These are phyloP conservation scores for Dipodascus geniculatus DNA, from an alignment of 805 yeast genomes.

Conservation along the genomic window DNA sequence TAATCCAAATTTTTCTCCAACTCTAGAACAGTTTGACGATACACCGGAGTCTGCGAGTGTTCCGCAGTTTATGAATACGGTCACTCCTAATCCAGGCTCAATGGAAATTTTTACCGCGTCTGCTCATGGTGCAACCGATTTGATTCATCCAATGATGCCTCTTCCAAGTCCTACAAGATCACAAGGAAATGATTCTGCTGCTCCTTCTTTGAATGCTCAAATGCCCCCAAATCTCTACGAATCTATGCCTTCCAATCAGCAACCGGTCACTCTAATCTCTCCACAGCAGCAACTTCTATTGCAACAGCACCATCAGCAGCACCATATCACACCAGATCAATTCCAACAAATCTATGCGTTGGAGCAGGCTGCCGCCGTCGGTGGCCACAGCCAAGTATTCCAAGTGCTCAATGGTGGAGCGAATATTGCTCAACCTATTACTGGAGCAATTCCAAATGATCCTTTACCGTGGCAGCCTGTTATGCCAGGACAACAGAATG, in stretches of 20 bases:
- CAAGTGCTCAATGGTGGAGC: not conserved
- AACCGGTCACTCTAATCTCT: not conserved
- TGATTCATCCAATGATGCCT: constrained; percentile 2
- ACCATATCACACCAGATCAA: not conserved
- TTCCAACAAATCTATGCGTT: not conserved
- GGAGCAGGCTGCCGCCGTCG: not conserved
- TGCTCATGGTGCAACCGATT: not conserved
- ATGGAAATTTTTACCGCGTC: constrained; percentile 14
- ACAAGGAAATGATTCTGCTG: not conserved
- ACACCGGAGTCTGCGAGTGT: constrained; percentile 12
- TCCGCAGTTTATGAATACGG: constrained; percentile 10
- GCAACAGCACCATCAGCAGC: not conserved
- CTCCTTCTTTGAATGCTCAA: not conserved
- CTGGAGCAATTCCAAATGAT: not conserved
- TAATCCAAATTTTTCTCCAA: constrained; percentile 14
- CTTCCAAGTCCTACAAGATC: not conserved
- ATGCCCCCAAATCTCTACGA: not conserved
- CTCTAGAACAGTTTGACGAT: constrained; percentile 7
- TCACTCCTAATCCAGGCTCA: constrained; percentile 11
- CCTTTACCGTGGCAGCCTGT: constrained; percentile 27
- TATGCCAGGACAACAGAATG: constrained; percentile 24
- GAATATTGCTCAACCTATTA: not conserved
- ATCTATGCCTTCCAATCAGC: not conserved
- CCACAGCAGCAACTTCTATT: not conserved
- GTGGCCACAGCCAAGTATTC: not conserved